A percentile compares a stretch with the other conserved stretches of the same genome.
Conservation (phyloP, 208 protist species). For the Kentomonas sorsogonicus region DNA sequence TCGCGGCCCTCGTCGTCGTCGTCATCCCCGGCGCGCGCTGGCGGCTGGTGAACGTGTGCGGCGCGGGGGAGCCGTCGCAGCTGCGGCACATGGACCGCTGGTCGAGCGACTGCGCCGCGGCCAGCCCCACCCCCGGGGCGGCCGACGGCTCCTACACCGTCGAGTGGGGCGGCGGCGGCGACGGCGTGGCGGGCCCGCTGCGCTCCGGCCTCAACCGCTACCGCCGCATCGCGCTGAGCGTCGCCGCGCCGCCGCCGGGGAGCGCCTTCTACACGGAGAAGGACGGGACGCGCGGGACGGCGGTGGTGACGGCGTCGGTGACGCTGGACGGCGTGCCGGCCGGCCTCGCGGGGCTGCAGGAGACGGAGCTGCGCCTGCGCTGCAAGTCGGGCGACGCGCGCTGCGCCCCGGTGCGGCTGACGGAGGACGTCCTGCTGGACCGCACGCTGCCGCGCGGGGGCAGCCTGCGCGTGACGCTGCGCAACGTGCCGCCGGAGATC, state of each 20-base stretch:
- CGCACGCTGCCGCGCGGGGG: background rate
- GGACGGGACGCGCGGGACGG: no score
- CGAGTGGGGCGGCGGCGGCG: background rate
- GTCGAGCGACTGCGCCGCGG: conserved; percentile 1
- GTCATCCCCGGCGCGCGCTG: conserved; percentile 49
- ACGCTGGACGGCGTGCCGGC: background rate
- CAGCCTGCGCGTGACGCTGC: conserved; percentile 9
- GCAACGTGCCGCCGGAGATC: conserved; percentile 10
- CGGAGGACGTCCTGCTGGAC: conserved; percentile 22
- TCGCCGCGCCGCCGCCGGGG: conserved; percentile 21
- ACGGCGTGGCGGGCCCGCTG: conserved; percentile 16
- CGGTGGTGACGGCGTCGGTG: background rate
- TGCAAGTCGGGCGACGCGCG: no score
- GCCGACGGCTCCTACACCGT: background rate
- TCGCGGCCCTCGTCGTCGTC: conserved; percentile 49
- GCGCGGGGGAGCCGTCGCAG: conserved; percentile 2
- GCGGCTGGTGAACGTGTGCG: conserved; percentile 62
- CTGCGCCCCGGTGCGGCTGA: conserved; percentile 23
- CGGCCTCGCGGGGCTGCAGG: background rate
- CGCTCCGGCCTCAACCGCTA: conserved; percentile 30
- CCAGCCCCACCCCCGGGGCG: no score
- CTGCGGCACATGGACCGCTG: background rate
- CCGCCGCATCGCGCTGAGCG: conserved; percentile 34
- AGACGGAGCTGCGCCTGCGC: no score
- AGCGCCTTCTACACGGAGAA: no score